Evolutionary conservation across 2,329 filamentous ascomycete species (phyloP).

Genomic region (Calonectria pseudoturangicola): DNA sequence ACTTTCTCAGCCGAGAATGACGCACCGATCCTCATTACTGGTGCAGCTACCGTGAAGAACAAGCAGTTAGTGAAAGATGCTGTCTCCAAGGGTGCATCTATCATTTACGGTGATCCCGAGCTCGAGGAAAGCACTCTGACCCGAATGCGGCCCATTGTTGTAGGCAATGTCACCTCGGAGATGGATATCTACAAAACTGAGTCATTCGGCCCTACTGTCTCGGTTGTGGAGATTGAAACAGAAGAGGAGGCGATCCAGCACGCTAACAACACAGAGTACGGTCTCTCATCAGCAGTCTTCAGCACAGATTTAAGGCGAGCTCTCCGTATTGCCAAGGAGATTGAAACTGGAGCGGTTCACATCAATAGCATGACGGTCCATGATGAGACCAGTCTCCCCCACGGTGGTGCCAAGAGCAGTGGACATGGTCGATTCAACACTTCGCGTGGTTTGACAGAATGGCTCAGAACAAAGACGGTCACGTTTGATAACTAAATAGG

Average conservation of each 20-base stretch:
- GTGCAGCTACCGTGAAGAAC: constrained; percentile 79
- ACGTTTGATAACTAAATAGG: constrained; percentile 68
- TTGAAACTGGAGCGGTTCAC: constrained; percentile 81
- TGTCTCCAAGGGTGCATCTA: constrained; percentile 77
- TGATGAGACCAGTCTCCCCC: constrained; percentile 77
- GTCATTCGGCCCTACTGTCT: constrained; percentile 85
- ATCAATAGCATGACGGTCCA: constrained; percentile 81
- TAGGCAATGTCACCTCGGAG: constrained; percentile 74
- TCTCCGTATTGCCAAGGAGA: constrained; percentile 75
- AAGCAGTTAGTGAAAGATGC: constrained; percentile 81
- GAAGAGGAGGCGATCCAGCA: constrained; percentile 84
- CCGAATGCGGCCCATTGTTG: constrained; percentile 78
- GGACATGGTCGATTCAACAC: constrained; percentile 78
- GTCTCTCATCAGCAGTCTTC: constrained; percentile 82
- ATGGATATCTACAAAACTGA: constrained; percentile 88
- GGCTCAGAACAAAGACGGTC: constrained; percentile 78
- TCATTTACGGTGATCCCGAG: constrained; percentile 64
- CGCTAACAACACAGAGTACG: constrained; percentile 89
- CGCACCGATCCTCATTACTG: constrained; percentile 81
- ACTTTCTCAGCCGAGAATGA: constrained; percentile 75
- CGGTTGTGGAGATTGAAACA: constrained; percentile 77
- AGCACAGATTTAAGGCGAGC: constrained; percentile 79
- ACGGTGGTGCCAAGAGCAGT: constrained; percentile 79
- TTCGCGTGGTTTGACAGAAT: constrained; percentile 74
- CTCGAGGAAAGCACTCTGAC: constrained; percentile 58